Evolutionary conservation across 2,329 filamentous ascomycete species (phyloP).

Genomic region (Emmonsiellopsis sp.): DNA sequence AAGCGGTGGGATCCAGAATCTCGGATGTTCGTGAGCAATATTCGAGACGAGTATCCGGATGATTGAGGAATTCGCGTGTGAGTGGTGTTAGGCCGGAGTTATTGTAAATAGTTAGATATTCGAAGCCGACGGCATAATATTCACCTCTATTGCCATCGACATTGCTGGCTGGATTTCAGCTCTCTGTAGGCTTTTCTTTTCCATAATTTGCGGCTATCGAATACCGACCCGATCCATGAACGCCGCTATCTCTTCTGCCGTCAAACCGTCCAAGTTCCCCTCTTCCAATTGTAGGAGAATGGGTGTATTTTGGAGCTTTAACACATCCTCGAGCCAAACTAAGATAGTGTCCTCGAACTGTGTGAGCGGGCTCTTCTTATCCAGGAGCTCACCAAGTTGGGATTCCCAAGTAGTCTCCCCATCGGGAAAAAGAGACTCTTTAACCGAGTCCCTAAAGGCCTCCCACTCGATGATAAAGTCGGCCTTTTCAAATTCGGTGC

Average conservation of each 20-base stretch:
- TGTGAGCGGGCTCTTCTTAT: slow-evolving; percentile 20
- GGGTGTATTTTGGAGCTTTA: slow-evolving; percentile 36
- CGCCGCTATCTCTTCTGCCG: slow-evolving; percentile 25
- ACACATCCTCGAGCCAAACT: slow-evolving; percentile 35
- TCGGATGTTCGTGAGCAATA: slow-evolving; percentile 73
- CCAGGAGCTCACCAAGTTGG: slow-evolving; percentile 21
- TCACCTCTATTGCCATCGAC: neutral
- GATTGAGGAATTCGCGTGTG: slow-evolving; percentile 43
- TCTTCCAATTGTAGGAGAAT: slow-evolving; percentile 45
- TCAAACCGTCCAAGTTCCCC: slow-evolving; percentile 34
- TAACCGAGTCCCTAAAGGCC: slow-evolving; percentile 5
- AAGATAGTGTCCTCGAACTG: slow-evolving; percentile 33
- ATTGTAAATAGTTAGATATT: neutral
- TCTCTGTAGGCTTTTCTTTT: neutral
- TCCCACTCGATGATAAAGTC: neutral
- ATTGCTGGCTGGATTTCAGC: neutral
- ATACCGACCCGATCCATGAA: slow-evolving; percentile 24
- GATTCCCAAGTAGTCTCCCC: slow-evolving; percentile 10
- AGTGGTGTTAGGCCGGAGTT: neutral
- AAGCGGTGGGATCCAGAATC: slow-evolving; percentile 65
- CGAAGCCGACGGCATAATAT: neutral
- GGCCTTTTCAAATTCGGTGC: neutral
- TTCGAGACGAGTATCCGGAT: slow-evolving; percentile 74
- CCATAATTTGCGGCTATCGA: neutral
- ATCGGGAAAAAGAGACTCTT: slow-evolving; percentile 9